Percentiles rank a stretch among this genome's conserved stretches.
phyloP scores from a whole-genome alignment of 768 basidiomycete genomes.

The Gelatoporia subvermispora region DNA sequence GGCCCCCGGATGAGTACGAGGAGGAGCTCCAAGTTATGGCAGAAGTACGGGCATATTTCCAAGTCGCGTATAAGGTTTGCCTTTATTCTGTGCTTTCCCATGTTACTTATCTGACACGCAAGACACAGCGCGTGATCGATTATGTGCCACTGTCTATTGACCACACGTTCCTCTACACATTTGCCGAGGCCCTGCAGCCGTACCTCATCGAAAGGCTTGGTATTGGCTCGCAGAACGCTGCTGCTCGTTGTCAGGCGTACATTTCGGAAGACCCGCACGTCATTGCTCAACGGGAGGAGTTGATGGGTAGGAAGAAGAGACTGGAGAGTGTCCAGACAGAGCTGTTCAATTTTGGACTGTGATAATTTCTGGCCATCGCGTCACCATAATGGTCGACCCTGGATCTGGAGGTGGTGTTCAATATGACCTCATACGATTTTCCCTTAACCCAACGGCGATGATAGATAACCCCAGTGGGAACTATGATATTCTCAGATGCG shows the following conservation, averaged over 20 bases:
- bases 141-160: conserved; percentile 39
- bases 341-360: conserved; percentile 19
- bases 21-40: conserved; percentile 63
- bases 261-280: conserved; percentile 25
- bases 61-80: conserved; percentile 40
- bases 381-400: no score
- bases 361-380: no score
- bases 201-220: conserved; percentile 22
- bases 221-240: conserved; percentile 13
- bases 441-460: no score
- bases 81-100: background rate
- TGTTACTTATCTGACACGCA: background rate
- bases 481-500: no score
- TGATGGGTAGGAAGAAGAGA: conserved; percentile 16
- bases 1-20: conserved; percentile 41
- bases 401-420: no score
- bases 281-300: conserved; percentile 18
- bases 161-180: conserved; percentile 39
- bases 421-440: no score
- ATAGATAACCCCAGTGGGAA: no score
- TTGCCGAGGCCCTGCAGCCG: conserved; percentile 17
- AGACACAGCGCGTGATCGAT: conserved; percentile 35
- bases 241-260: conserved; percentile 18
- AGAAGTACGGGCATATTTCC: conserved; percentile 67
- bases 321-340: conserved; percentile 20